Percentiles rank a stretch among this genome's conserved stretches.
These are phyloP conservation scores for Saitoella complicata DNA, from an alignment of 805 yeast genomes.

Conservation along the genomic window DNA sequence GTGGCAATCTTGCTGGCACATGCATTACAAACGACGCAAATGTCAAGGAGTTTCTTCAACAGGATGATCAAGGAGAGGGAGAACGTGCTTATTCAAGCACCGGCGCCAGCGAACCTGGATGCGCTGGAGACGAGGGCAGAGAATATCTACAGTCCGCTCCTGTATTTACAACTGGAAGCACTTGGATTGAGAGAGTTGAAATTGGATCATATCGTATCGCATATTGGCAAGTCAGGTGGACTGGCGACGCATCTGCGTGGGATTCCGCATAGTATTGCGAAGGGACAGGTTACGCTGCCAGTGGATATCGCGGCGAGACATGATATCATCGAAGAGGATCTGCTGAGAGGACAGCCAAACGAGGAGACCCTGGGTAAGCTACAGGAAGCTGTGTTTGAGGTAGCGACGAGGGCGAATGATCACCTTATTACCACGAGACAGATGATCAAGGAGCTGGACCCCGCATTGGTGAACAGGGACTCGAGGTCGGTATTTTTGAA, in stretches of 20 bases:
- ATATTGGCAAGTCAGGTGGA: slow-evolving; percentile 68
- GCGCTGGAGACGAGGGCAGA: slow-evolving; percentile 64
- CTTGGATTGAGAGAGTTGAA: slow-evolving; percentile 26
- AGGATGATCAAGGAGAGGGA: slow-evolving; percentile 45
- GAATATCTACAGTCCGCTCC: slow-evolving; percentile 59
- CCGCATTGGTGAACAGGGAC: slow-evolving; percentile 26
- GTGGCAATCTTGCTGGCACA: slow-evolving; percentile 40
- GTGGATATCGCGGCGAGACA: slow-evolving; percentile 37
- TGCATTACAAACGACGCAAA: slow-evolving; percentile 20
- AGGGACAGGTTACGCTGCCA: slow-evolving; percentile 44
- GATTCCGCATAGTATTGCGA: slow-evolving; percentile 37
- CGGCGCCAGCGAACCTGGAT: slow-evolving; percentile 31
- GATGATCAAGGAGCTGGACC: slow-evolving; percentile 32
- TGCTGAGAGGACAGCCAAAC: slow-evolving; percentile 22
- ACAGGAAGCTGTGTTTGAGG: slow-evolving; percentile 44
- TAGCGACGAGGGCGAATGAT: slow-evolving; percentile 65
- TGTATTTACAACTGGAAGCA: slow-evolving; percentile 46
- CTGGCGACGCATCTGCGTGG: slow-evolving; percentile 50
- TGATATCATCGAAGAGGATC: slow-evolving; percentile 46
- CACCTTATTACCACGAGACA: slow-evolving; percentile 53
- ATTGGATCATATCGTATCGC: slow-evolving; percentile 27
- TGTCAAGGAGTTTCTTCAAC: slow-evolving; percentile 40
- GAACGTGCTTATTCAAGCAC: slow-evolving; percentile 32
- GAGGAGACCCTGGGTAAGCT: slow-evolving; percentile 20
- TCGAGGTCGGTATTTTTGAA: slow-evolving; percentile 25